phyloP scores from a whole-genome alignment of 148 eudicot genomes.

The Vaccinium vitisidaea region DNA sequence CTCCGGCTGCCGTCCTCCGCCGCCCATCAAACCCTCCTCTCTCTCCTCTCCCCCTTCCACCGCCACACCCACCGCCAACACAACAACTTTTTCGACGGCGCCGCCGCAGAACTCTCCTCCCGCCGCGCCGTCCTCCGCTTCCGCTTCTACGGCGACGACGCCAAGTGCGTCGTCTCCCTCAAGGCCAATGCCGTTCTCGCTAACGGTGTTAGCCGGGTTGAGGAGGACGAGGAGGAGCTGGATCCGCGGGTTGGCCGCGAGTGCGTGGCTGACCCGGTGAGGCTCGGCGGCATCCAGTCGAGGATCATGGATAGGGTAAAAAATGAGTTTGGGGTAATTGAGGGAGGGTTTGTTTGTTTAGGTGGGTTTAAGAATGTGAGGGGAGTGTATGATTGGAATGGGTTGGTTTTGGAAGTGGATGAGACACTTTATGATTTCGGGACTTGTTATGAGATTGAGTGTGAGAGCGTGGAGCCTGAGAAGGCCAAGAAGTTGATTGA shows the following conservation, averaged over 20 bases:
- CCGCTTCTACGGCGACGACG: slow-evolving; percentile 62
- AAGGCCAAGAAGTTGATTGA: slow-evolving; percentile 67
- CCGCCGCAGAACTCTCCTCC: slow-evolving; percentile 52
- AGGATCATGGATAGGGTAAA: slow-evolving; percentile 68
- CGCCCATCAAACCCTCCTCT: slow-evolving; percentile 45
- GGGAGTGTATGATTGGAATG: slow-evolving; percentile 77
- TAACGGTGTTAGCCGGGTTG: slow-evolving; percentile 77
- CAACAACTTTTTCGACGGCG: slow-evolving; percentile 79
- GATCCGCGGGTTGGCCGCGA: slow-evolving; percentile 50
- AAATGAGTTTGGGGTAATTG: slow-evolving; percentile 61
- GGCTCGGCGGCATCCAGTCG: slow-evolving; percentile 42
- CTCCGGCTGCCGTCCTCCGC: slow-evolving; percentile 50
- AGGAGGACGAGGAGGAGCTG: slow-evolving; percentile 82
- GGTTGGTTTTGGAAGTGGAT: slow-evolving; percentile 70
- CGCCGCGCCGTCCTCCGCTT: slow-evolving; percentile 73
- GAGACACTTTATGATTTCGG: slow-evolving; percentile 79
- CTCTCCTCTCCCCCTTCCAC: slow-evolving; percentile 54
- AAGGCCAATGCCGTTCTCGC: slow-evolving; percentile 64
- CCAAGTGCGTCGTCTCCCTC: slow-evolving; percentile 62
- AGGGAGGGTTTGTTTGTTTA: slow-evolving; percentile 52
- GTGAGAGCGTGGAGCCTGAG: slow-evolving; percentile 82
- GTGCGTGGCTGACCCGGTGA: slow-evolving; percentile 46
- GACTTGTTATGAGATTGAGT: slow-evolving; percentile 76
- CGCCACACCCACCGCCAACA: slow-evolving; percentile 58
- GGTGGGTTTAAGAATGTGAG: slow-evolving; percentile 90